Conservation (phyloP, 2,329 filamentous ascomycete genomes). For the Alternaria novae-zelandiae region DNA sequence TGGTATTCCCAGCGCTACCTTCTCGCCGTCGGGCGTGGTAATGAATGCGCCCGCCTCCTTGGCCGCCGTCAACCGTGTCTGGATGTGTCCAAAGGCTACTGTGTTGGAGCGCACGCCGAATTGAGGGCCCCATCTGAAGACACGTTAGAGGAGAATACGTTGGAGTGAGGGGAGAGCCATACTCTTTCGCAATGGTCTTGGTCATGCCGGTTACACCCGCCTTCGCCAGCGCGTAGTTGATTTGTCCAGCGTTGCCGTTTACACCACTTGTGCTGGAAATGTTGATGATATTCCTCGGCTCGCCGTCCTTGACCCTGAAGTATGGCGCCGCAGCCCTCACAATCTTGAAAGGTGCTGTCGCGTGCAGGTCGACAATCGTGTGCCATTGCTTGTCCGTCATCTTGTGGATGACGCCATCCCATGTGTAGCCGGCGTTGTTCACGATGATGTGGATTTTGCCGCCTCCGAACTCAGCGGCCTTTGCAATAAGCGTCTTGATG, state of each 20-base stretch:
- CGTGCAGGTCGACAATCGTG: conserved; percentile 82
- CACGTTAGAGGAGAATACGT: conserved; percentile 3
- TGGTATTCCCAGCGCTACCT: conserved; percentile 52
- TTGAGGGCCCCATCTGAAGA: conserved; percentile 71
- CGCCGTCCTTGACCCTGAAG: conserved; percentile 85
- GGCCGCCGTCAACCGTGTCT: conserved; percentile 78
- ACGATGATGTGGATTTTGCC: conserved; percentile 92
- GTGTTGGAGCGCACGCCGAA: conserved; percentile 87
- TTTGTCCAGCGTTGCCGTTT: conserved; percentile 88
- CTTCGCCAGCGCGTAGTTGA: conserved; percentile 87
- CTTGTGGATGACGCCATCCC: conserved; percentile 93
- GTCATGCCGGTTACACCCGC: conserved; percentile 82
- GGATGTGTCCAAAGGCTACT: conserved; percentile 82
- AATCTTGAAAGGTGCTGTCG: conserved; percentile 84
- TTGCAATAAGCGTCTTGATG: conserved; percentile 73
- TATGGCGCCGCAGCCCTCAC: conserved; percentile 79
- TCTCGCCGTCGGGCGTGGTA: conserved; percentile 72
- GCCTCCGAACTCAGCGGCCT: conserved; percentile 78
- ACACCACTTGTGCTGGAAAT: conserved; percentile 82
- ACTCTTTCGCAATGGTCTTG: conserved; percentile 86
- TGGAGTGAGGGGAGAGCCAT: conserved; percentile 9
- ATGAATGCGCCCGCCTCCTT: conserved; percentile 86
- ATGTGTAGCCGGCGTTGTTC: conserved; percentile 91
- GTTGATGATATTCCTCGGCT: conserved; percentile 80
- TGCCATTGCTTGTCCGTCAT: conserved; percentile 93